Conservation (phyloP, 2,329 filamentous ascomycete species). For the Domatiomyces globalis region DNA sequence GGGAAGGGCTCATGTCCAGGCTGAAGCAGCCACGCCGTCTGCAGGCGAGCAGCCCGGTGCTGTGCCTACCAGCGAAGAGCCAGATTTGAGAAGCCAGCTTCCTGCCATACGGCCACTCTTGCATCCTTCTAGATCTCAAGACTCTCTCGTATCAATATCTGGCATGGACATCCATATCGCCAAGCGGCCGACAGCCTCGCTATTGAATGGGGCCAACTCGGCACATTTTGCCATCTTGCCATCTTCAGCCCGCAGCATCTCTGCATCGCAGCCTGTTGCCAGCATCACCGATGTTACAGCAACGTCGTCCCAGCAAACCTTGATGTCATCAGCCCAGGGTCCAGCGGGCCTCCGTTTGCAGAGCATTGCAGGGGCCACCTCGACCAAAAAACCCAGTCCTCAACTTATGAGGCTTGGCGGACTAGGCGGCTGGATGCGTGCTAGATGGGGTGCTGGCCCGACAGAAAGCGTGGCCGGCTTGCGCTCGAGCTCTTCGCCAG, state of each 20-base stretch:
- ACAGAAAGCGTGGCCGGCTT: conserved; percentile 21
- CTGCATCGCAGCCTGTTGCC: conserved; percentile 36
- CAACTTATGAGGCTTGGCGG: conserved; percentile 27
- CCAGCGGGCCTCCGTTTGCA: neutral
- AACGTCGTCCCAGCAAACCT: conserved; percentile 40
- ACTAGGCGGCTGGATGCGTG: conserved; percentile 52
- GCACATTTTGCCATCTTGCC: conserved; percentile 17
- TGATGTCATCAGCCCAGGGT: conserved; percentile 5
- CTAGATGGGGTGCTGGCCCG: conserved; percentile 47
- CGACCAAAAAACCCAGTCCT: conserved; percentile 3
- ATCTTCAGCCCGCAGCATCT: conserved; percentile 8
- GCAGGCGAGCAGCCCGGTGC: too few relatives aligned
- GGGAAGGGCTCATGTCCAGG: neutral
- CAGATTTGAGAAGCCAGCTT: neutral
- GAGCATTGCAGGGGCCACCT: conserved; percentile 1
- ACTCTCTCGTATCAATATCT: conserved; percentile 74
- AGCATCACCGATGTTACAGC: conserved; percentile 41
- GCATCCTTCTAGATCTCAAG: conserved; percentile 60
- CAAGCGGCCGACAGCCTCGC: conserved; percentile 60
- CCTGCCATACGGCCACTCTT: conserved; percentile 23
- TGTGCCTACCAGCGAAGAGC: neutral
- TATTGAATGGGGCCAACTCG: conserved; percentile 25
- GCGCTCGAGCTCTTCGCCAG: conserved; percentile 1
- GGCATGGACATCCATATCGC: conserved; percentile 85
- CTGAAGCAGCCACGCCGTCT: neutral